Base-by-base conservation (phyloP, 1,284 basidiomycete species). In the Mycena citricolor region DNA sequence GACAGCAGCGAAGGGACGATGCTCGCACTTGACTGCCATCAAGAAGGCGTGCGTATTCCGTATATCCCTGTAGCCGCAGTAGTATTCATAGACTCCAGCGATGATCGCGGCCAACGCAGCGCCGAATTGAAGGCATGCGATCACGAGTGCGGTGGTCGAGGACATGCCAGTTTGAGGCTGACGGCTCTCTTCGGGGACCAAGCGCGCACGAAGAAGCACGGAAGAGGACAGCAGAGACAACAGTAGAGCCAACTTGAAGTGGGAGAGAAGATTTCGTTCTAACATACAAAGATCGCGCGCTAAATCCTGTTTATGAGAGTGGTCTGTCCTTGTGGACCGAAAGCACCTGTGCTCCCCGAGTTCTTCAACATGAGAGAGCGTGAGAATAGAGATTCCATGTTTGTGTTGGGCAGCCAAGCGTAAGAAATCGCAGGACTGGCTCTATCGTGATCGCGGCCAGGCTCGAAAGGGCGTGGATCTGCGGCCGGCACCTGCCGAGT, bases 251-350 rank as follows among this genome's bases (percentile, higher is more conserved):
- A 87, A 70, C 55, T 78, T 82, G 43, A 83, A 49, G 57, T 87
- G 79, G 0, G 83, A 74, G 19, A 87, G 68, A 35, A 84, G 65
- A 55, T 87, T 87, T 39, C 84, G 71, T 61, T 87, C 84, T 8
- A 87, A 71, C 83, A 87, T 85, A 59, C 77, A 81, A 50, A 76
- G 85, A 58, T 87, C 84, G 54, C 85, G 71, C 11, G 80, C 80
- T 12, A 69, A 70, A 12, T 13, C 21, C 24, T n/a, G 10, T 30
- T 4, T 17, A 31, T 32, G 31, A 22, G 30, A 11, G 17, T 22
- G 14, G 30, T n/a, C 6, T 32, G n/a, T 12, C 2, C 20, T n/a
- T n/a, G n/a, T 14, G 31, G 8, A 32, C 8, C 14, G 3, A 20
- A n/a, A 14, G 16, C 16, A 14, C 31, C 31, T 17, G 8, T 32